These are phyloP conservation scores for Phytophthora uliginosa DNA, from an alignment of 352 stramenopile species.

Conservation along the genomic window DNA sequence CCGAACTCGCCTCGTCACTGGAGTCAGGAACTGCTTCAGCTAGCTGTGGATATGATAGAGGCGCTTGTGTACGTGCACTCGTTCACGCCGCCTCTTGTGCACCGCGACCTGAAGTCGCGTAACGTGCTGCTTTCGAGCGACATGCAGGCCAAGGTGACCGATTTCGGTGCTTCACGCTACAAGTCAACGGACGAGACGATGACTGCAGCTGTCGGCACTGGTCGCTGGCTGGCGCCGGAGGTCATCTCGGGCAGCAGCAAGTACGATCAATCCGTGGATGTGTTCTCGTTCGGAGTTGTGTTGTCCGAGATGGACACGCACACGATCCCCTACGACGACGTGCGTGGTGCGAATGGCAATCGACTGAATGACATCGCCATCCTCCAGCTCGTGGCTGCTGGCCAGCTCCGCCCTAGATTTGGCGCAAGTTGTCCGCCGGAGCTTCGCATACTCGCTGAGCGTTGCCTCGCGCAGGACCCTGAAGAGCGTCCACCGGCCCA, in stretches of 20 bases:
- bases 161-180: conserved; percentile 67
- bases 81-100: conserved; percentile 58
- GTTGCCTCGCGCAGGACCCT: conserved; percentile 46
- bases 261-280: conserved; percentile 62
- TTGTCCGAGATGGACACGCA: conserved; percentile 70
- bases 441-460: conserved; percentile 40
- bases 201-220: conserved; percentile 60
- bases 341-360: conserved; percentile 41
- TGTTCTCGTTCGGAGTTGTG: conserved; percentile 72
- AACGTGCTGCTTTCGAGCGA: conserved; percentile 57
- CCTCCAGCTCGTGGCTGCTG: conserved; percentile 50
- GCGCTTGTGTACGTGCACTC: conserved; percentile 73
- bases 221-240: conserved; percentile 66
- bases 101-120: conserved; percentile 72
- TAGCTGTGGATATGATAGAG: conserved; percentile 60
- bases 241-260: conserved; percentile 53
- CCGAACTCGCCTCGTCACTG: conserved; percentile 37
- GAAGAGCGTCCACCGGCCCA: conserved; percentile 48
- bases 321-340: conserved; percentile 56
- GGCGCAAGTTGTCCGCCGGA: conserved; percentile 43
- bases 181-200: conserved; percentile 56
- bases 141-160: conserved; percentile 64
- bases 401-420: conserved; percentile 46
- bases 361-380: conserved; percentile 55
- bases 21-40: conserved; percentile 57